Evolutionary conservation across 2,329 filamentous ascomycete genomes (phyloP).

Genomic region (Lasiodiplodia gonubiensis): DNA sequence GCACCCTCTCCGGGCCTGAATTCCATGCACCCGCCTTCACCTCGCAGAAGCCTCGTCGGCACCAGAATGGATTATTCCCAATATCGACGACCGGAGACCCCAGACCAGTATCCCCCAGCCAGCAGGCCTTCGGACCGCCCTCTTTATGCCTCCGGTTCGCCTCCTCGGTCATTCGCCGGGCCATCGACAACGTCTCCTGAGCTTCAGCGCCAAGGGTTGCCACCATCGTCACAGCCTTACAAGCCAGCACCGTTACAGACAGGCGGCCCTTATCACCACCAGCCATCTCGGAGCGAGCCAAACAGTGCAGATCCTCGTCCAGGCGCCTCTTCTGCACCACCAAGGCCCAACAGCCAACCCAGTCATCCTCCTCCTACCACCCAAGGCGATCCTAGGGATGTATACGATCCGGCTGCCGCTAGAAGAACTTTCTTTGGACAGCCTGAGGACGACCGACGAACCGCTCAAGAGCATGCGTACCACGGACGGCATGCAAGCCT

Average conservation of each 20-base stretch:
- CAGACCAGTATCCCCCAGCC: slow-evolving; percentile 43
- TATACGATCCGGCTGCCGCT: slow-evolving; percentile 37
- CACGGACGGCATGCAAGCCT: slow-evolving; percentile 16
- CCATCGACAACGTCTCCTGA: slow-evolving; percentile 40
- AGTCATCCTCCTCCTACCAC: slow-evolving; percentile 37
- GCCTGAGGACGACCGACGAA: slow-evolving; percentile 18
- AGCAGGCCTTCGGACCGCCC: slow-evolving; percentile 40
- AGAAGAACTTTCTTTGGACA: slow-evolving; percentile 34
- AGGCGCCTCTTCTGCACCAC: slow-evolving; percentile 35
- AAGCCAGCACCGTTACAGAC: slow-evolving; percentile 31
- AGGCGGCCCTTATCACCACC: slow-evolving; percentile 6
- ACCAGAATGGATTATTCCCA: slow-evolving; percentile 43
- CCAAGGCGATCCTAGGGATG: slow-evolving; percentile 35
- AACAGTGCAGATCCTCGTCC: slow-evolving; percentile 20
- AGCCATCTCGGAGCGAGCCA: slow-evolving; percentile 21
- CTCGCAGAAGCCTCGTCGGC: slow-evolving; percentile 42
- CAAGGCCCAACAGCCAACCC: slow-evolving; percentile 50
- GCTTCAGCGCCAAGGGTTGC: slow-evolving; percentile 40
- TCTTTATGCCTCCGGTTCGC: slow-evolving; percentile 40
- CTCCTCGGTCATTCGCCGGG: slow-evolving; percentile 34
- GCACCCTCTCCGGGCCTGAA: slow-evolving; percentile 46
- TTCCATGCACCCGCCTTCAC: slow-evolving; percentile 56
- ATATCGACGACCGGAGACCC: slow-evolving; percentile 46
- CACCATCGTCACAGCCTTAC: slow-evolving; percentile 41
- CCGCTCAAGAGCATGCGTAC: slow-evolving; percentile 8